Percentiles rank a stretch among this genome's conserved stretches.
phyloP scores from a whole-genome alignment of 768 basidiomycete genomes.

The Terana coerulea region DNA sequence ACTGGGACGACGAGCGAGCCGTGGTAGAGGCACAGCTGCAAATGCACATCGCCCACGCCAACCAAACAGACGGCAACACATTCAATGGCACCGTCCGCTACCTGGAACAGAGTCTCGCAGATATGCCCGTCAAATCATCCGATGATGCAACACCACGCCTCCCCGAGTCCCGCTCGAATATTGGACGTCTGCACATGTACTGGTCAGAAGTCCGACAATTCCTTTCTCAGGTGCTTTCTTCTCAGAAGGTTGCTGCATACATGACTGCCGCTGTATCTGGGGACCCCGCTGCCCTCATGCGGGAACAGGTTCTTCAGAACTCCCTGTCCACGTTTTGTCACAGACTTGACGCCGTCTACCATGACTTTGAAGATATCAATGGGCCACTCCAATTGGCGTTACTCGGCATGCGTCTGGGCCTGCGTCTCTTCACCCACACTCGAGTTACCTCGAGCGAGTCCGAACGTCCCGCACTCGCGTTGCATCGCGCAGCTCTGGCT shows the following conservation, averaged over 20 bases:
- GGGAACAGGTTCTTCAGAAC: slow-evolving; percentile 73
- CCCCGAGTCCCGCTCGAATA: slow-evolving; percentile 28
- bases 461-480: slow-evolving; percentile 15
- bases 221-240: slow-evolving; percentile 48
- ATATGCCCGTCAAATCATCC: slow-evolving; percentile 18
- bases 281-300: slow-evolving; percentile 37
- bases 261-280: slow-evolving; percentile 31
- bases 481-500: slow-evolving; percentile 36
- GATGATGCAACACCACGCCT: slow-evolving; percentile 7
- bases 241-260: slow-evolving; percentile 49
- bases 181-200: slow-evolving; percentile 53
- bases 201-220: slow-evolving; percentile 82
- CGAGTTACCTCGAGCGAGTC: neutral
- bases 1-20: slow-evolving; percentile 39
- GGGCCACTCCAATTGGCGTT: slow-evolving; percentile 64
- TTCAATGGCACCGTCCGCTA: slow-evolving; percentile 45
- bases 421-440: slow-evolving; percentile 46
- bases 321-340: slow-evolving; percentile 76
- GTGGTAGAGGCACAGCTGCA: slow-evolving; percentile 44
- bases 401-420: slow-evolving; percentile 64
- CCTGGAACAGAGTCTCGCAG: slow-evolving; percentile 32
- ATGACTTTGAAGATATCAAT: slow-evolving; percentile 68
- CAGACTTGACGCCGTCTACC: slow-evolving; percentile 64
- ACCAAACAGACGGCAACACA: slow-evolving; percentile 49
- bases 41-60: slow-evolving; percentile 55